Conservation (phyloP, 306 rosid species). For the Trifolium subterraneum region DNA sequence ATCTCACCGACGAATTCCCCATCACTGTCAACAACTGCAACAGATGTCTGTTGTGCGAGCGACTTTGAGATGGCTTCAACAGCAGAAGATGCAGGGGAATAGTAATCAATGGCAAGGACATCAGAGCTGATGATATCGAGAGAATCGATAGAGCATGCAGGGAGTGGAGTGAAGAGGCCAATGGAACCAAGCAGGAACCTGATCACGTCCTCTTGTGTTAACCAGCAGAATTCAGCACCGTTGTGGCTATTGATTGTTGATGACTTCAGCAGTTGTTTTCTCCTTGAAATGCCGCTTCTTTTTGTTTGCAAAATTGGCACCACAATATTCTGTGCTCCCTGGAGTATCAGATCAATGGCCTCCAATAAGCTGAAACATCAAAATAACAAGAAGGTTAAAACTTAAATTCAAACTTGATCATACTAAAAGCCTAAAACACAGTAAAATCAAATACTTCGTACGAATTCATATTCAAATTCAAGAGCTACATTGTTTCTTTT, state of each 20-base stretch:
- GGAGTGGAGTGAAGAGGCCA: slow-evolving; percentile 76
- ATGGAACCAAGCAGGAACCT: slow-evolving; percentile 82
- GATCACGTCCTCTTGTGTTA: slow-evolving; percentile 86
- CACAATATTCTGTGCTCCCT: slow-evolving; percentile 88
- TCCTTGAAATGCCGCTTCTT: slow-evolving; percentile 58
- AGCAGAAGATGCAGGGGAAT: slow-evolving; percentile 78
- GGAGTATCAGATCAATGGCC: slow-evolving; percentile 84
- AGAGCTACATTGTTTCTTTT: not conserved
- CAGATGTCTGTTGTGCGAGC: slow-evolving; percentile 72
- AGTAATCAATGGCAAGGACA: slow-evolving; percentile 67
- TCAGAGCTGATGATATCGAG: slow-evolving; percentile 70
- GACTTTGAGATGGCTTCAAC: slow-evolving; percentile 66
- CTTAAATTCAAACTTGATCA: not conserved
- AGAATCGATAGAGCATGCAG: slow-evolving; percentile 65
- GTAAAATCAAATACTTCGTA: too few relatives aligned
- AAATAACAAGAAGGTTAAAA: not conserved
- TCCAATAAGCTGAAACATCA: slow-evolving; percentile 65
- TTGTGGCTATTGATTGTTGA: slow-evolving; percentile 51
- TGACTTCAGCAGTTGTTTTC: slow-evolving; percentile 66
- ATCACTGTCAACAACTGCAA: slow-evolving; percentile 75
- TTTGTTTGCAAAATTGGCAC: slow-evolving; percentile 66
- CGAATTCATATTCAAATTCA: not conserved
- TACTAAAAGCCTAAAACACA: too few relatives aligned
- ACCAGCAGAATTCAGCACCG: slow-evolving; percentile 82
- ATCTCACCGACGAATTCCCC: slow-evolving; percentile 84